Evolutionary conservation across 2,329 filamentous ascomycete species (phyloP).

Genomic region (Arthrinium phaeospermum): DNA sequence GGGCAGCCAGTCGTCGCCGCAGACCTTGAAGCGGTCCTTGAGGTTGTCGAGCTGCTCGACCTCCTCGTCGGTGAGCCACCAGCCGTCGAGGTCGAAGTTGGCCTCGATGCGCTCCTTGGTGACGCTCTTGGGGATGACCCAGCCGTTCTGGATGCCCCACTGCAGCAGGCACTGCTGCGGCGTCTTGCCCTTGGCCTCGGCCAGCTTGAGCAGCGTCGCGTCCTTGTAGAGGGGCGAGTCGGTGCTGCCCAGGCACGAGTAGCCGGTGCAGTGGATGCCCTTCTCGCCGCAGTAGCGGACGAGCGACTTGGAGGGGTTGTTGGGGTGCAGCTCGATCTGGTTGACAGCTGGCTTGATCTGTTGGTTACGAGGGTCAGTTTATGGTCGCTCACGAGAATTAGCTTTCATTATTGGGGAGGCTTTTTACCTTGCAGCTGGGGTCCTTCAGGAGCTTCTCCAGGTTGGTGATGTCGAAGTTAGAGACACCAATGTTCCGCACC

Average conservation of each 20-base stretch:
- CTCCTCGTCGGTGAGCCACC: conserved; percentile 75
- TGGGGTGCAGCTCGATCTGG: conserved; percentile 83
- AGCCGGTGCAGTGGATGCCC: conserved; percentile 76
- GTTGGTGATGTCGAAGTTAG: conserved; percentile 84
- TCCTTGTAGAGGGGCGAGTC: conserved; percentile 75
- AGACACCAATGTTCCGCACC: conserved; percentile 82
- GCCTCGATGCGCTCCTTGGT: conserved; percentile 74
- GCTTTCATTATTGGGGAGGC: too few relatives aligned
- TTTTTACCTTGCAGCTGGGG: conserved; percentile 61
- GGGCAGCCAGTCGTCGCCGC: conserved; percentile 75
- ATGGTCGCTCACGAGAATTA: too few relatives aligned
- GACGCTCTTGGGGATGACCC: conserved; percentile 86
- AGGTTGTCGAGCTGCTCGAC: conserved; percentile 61
- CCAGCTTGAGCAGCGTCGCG: conserved; percentile 64
- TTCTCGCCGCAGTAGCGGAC: conserved; percentile 74
- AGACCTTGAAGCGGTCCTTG: conserved; percentile 82
- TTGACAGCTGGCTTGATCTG: conserved; percentile 72
- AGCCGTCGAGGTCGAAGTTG: conserved; percentile 79
- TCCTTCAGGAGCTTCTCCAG: conserved; percentile 77
- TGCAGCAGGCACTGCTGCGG: conserved; percentile 77
- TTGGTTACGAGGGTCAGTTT: not conserved
- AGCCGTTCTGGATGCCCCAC: conserved; percentile 83
- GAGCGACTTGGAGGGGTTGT: conserved; percentile 81
- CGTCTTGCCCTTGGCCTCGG: conserved; percentile 69
- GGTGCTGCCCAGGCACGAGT: conserved; percentile 75